Evolutionary conservation across 2,329 filamentous ascomycete species (phyloP).

Genomic region (Epichloe scottii): DNA sequence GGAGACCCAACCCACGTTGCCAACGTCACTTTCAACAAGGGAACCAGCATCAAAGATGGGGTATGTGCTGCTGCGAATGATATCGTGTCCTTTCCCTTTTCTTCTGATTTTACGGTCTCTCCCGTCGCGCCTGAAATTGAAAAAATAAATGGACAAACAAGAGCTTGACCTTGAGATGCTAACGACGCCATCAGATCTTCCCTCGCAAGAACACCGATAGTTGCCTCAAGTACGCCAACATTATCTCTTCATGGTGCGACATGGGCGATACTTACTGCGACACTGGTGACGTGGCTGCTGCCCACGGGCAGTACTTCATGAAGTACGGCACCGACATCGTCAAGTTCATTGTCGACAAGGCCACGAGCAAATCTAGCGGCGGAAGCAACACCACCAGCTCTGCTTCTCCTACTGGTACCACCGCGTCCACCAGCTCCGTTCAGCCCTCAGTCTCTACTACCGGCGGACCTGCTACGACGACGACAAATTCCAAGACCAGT

Average conservation of each 20-base stretch:
- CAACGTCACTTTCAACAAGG: constrained; percentile 23
- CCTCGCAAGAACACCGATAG: constrained; percentile 19
- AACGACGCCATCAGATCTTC: constrained; percentile 20
- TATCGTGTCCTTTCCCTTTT: not conserved
- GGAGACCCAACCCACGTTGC: constrained; percentile 28
- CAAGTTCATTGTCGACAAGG: constrained; percentile 23
- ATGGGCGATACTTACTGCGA: constrained; percentile 29
- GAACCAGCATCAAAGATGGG: constrained; percentile 24
- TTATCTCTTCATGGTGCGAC: constrained; percentile 29
- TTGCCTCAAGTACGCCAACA: constrained; percentile 23
- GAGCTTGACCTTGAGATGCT: not conserved
- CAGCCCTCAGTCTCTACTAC: not conserved
- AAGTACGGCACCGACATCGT: constrained; percentile 22
- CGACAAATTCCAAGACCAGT: not conserved
- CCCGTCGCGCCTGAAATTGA: not conserved
- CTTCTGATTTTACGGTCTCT: not conserved
- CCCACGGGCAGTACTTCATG: constrained; percentile 24
- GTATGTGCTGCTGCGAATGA: constrained; percentile 15
- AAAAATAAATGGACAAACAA: not conserved
- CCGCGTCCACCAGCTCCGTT: not conserved
- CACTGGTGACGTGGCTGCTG: constrained; percentile 14
- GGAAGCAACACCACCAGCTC: constrained; percentile 3
- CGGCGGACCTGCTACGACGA: not conserved
- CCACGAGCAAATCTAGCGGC: constrained; percentile 4
- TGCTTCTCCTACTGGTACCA: not conserved